Conservation (phyloP, 2,329 filamentous ascomycete genomes). For the Pestalotiopsis sp. region DNA sequence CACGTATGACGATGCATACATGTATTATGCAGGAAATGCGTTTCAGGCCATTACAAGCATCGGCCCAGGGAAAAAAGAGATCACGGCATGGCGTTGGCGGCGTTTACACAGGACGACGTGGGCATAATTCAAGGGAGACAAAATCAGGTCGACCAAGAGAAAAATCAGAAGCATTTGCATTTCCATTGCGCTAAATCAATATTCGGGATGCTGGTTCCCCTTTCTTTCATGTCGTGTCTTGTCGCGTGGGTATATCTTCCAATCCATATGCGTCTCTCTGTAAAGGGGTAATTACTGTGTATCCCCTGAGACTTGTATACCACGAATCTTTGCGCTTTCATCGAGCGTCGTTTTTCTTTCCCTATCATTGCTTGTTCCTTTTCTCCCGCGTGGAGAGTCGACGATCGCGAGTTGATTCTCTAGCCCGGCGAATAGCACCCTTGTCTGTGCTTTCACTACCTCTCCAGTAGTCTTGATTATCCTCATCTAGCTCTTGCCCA, state of each 20-base stretch:
- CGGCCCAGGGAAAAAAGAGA: background rate
- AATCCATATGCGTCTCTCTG: background rate
- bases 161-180: background rate
- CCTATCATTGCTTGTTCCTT: background rate
- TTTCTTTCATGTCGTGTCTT: background rate
- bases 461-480: background rate
- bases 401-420: background rate
- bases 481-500: constrained; percentile 58
- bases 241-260: constrained; percentile 5
- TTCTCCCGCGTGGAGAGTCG: background rate
- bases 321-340: background rate
- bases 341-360: background rate
- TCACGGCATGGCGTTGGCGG: background rate
- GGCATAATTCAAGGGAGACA: background rate
- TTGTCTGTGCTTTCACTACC: background rate
- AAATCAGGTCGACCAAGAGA: constrained; percentile 9
- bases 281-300: background rate
- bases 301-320: background rate
- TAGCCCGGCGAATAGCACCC: background rate
- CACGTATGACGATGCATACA: background rate
- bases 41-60: background rate
- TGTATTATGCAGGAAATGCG: background rate
- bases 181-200: constrained; percentile 3
- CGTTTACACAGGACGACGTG: background rate
- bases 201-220: background rate